Evolutionary conservation across 2,329 filamentous ascomycete genomes (phyloP).

Genomic region (Neonectria sp.): DNA sequence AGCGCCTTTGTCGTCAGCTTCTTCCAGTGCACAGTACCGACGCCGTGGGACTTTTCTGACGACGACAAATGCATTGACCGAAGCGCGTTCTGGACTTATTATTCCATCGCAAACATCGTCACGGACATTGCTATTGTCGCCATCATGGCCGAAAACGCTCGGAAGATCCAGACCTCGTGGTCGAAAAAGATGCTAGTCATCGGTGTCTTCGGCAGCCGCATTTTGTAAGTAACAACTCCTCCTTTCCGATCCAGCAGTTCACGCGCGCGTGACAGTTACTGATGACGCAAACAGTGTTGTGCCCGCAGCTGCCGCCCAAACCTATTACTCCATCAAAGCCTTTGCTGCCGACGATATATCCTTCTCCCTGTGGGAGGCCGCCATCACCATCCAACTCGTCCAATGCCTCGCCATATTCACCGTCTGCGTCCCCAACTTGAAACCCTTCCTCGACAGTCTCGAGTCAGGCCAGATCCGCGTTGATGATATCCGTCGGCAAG

Average conservation of each 20-base stretch:
- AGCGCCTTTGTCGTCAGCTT: slow-evolving; percentile 44
- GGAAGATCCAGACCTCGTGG: slow-evolving; percentile 48
- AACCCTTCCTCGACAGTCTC: slow-evolving; percentile 49
- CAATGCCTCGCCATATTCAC: slow-evolving; percentile 48
- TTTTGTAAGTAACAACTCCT: slow-evolving; percentile 42
- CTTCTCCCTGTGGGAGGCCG: slow-evolving; percentile 45
- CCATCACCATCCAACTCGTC: slow-evolving; percentile 45
- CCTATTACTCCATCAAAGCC: slow-evolving; percentile 45
- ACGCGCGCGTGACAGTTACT: slow-evolving; percentile 11
- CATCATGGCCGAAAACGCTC: slow-evolving; percentile 47
- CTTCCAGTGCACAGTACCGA: slow-evolving; percentile 46
- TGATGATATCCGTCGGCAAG: slow-evolving; percentile 48
- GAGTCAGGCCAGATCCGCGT: slow-evolving; percentile 49
- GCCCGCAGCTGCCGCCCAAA: slow-evolving; percentile 47
- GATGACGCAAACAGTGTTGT: slow-evolving; percentile 36
- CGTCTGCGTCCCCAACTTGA: slow-evolving; percentile 49
- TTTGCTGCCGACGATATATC: slow-evolving; percentile 40
- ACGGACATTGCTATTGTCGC: slow-evolving; percentile 48
- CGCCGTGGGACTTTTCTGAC: slow-evolving; percentile 47
- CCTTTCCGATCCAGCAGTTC: not conserved
- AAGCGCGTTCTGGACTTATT: slow-evolving; percentile 46
- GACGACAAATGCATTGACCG: slow-evolving; percentile 41
- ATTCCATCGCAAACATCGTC: slow-evolving; percentile 48
- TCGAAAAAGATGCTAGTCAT: slow-evolving; percentile 49
- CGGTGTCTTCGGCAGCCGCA: slow-evolving; percentile 49